phyloP scores from a whole-genome alignment of 768 basidiomycete genomes.

The Austroboletus festivus region DNA sequence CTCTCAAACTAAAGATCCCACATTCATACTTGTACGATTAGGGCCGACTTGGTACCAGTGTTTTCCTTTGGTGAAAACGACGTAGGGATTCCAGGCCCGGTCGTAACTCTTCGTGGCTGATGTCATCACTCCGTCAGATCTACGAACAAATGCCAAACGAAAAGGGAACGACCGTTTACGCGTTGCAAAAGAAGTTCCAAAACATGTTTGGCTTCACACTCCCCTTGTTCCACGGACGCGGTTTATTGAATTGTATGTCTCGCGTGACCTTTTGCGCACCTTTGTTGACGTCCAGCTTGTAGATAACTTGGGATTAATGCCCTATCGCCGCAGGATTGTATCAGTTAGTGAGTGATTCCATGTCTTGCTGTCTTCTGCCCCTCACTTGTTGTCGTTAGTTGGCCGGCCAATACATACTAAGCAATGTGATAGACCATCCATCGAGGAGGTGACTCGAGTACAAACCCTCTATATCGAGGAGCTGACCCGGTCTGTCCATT shows the following conservation, averaged over 20 bases:
- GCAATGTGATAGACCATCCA: conserved; percentile 74
- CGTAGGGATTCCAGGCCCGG: conserved; percentile 43
- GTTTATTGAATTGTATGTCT: conserved; percentile 83
- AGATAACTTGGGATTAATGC: conserved; percentile 96
- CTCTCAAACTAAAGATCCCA: neutral
- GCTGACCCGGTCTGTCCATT: conserved; percentile 67
- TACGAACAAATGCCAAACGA: conserved; percentile 97
- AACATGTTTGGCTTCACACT: conserved; percentile 91
- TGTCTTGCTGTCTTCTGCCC: neutral
- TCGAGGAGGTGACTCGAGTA: conserved; percentile 73
- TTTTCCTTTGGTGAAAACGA: conserved; percentile 99
- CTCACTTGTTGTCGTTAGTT: conserved; percentile 44
- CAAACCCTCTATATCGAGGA: conserved; percentile 91
- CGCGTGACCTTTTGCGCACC: neutral
- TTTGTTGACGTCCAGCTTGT: neutral
- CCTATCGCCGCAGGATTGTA: conserved; percentile 93
- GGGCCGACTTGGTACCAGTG: conserved; percentile 94
- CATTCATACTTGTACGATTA: conserved; percentile 27
- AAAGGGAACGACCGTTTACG: conserved; percentile 84
- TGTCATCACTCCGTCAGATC: conserved; percentile 52
- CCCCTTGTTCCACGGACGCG: conserved; percentile 95
- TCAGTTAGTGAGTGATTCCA: conserved; percentile 76
- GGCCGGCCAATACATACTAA: conserved; percentile 84
- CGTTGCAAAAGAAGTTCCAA: conserved; percentile 88
- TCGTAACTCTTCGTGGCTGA: no score